Conservation (phyloP, 305 asterid genomes). For the Andrographis paniculata region DNA sequence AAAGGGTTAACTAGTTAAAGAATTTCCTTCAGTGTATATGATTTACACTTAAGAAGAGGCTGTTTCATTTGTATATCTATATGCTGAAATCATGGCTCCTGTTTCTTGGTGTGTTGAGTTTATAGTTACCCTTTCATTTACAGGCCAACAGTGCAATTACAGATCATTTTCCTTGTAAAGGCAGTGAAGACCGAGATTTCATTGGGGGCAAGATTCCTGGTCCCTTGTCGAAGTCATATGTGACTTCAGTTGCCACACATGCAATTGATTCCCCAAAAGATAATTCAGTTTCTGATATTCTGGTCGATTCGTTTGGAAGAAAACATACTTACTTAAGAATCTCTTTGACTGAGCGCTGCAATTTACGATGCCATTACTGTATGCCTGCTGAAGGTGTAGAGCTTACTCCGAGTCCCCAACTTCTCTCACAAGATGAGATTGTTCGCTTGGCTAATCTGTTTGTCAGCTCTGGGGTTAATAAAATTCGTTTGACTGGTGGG, state of each 20-base stretch:
- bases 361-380: conserved; percentile 89
- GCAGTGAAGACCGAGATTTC: conserved; percentile 22
- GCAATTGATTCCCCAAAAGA: conserved; percentile 36
- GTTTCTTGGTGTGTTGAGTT: not conserved
- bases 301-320: conserved; percentile 90
- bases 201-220: conserved; percentile 22
- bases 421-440: conserved; percentile 61
- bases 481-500: conserved; percentile 94
- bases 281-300: conserved; percentile 47
- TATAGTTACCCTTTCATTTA: not conserved
- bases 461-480: conserved; percentile 81
- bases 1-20: too few relatives aligned
- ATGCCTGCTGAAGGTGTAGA: conserved; percentile 98
- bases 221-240: conserved; percentile 26
- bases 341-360: conserved; percentile 90
- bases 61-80: not conserved
- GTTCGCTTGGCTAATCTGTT: conserved; percentile 66
- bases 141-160: conserved; percentile 35
- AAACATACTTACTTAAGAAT: conserved; percentile 81
- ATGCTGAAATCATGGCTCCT: not conserved
- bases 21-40: too few relatives aligned
- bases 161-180: conserved; percentile 23
- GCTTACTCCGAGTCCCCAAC: conserved; percentile 60
- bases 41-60: too few relatives aligned
- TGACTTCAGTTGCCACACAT: conserved; percentile 42